Evolutionary conservation across 2,329 filamentous ascomycete species (phyloP).

Genomic region (Venturia oleaginea): DNA sequence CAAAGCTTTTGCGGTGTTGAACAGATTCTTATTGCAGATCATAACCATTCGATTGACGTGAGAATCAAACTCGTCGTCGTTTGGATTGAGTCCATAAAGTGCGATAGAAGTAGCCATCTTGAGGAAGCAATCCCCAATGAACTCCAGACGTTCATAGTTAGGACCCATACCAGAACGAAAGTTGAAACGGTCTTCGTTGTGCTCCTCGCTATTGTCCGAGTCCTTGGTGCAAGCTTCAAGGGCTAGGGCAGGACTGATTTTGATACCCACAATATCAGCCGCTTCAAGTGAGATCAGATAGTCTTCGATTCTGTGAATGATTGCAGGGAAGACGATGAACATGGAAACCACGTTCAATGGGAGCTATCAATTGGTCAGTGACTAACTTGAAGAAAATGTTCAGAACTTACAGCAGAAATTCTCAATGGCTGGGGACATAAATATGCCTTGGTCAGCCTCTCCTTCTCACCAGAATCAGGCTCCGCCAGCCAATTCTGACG

Average conservation of each 20-base stretch:
- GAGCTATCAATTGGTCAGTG: slow-evolving; percentile 41
- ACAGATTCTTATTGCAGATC: slow-evolving; percentile 85
- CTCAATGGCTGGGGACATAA: slow-evolving; percentile 68
- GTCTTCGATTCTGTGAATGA: slow-evolving; percentile 75
- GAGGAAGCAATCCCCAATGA: slow-evolving; percentile 85
- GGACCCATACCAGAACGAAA: slow-evolving; percentile 80
- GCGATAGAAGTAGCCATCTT: slow-evolving; percentile 94
- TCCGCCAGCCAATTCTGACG: slow-evolving; percentile 79
- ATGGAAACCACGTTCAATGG: slow-evolving; percentile 61
- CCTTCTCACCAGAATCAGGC: slow-evolving; percentile 43
- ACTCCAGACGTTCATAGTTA: slow-evolving; percentile 92
- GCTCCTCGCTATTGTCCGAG: slow-evolving; percentile 72
- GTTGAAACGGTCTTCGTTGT: slow-evolving; percentile 57
- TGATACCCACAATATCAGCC: slow-evolving; percentile 54
- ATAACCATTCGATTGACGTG: slow-evolving; percentile 87
- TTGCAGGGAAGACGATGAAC: slow-evolving; percentile 68
- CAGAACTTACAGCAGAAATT: slow-evolving; percentile 60
- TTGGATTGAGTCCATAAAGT: slow-evolving; percentile 66
- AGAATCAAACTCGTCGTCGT: slow-evolving; percentile 74
- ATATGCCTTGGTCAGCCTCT: slow-evolving; percentile 47
- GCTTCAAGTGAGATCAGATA: slow-evolving; percentile 73
- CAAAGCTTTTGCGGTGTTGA: slow-evolving; percentile 59
- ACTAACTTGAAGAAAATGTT: slow-evolving; percentile 16
- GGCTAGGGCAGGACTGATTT: slow-evolving; percentile 58
- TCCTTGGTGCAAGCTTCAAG: slow-evolving; percentile 91